A percentile compares a stretch with the other conserved stretches of the same genome.
These are phyloP conservation scores for Friedmanniomyces endolithicus DNA, from an alignment of 495 filamentous ascomycete genomes.

Conservation along the genomic window DNA sequence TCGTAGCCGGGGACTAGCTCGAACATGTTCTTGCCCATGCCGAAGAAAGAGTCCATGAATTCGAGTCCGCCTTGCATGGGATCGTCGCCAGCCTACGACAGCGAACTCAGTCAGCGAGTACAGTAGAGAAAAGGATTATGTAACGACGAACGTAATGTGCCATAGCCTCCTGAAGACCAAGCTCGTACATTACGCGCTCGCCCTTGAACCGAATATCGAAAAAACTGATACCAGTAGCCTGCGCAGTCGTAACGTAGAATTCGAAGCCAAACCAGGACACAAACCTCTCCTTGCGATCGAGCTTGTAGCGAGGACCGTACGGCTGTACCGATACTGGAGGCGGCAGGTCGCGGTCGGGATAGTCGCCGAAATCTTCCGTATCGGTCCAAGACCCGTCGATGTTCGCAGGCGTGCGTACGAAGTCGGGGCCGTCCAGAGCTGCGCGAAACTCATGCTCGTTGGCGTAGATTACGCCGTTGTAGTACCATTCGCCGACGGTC, in stretches of 20 bases:
- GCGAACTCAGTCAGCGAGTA: no score
- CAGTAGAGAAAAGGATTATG: no score
- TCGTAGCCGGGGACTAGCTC: constrained; percentile 41
- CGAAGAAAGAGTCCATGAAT: constrained; percentile 38
- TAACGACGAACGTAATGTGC: constrained; percentile 36
- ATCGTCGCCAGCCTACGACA: constrained; percentile 35
- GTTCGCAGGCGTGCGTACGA: constrained; percentile 33
- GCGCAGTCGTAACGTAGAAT: constrained; percentile 38
- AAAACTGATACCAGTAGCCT: constrained; percentile 36
- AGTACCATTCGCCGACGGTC: constrained; percentile 38
- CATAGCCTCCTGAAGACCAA: constrained; percentile 43
- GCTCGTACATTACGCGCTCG: constrained; percentile 42
- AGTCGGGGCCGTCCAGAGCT: constrained; percentile 33
- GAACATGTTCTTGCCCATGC: constrained; percentile 35
- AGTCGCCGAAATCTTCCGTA: constrained; percentile 31
- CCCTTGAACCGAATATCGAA: constrained; percentile 42
- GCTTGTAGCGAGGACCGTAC: constrained; percentile 27
- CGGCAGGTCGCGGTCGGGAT: constrained; percentile 30
- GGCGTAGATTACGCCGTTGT: constrained; percentile 39
- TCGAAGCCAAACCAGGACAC: constrained; percentile 34
- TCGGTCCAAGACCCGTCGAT: constrained; percentile 35
- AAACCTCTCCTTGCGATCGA: constrained; percentile 12
- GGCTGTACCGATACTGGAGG: constrained; percentile 34
- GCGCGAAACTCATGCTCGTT: constrained; percentile 34
- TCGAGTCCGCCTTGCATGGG: constrained; percentile 28